Evolutionary conservation across 1,284 basidiomycete species (phyloP).

Genomic region (Apiotrichum siamense): DNA sequence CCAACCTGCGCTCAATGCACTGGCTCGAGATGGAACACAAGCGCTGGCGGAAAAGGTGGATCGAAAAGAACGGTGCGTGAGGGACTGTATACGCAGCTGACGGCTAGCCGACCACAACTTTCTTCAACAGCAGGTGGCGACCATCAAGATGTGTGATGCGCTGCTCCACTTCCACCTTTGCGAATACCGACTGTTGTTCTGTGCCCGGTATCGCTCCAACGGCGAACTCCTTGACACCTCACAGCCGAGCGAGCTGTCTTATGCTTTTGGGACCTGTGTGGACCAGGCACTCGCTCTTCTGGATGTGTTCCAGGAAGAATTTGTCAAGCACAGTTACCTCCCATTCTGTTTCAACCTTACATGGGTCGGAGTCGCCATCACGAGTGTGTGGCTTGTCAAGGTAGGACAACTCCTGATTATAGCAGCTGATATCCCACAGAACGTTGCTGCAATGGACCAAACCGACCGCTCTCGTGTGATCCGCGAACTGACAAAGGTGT

Average conservation of each 20-base stretch:
- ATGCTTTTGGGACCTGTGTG: slow-evolving; percentile 20
- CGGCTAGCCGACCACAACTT: slow-evolving; percentile 17
- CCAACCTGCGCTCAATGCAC: slow-evolving; percentile 25
- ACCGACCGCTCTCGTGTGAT: slow-evolving; percentile 20
- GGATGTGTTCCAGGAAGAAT: slow-evolving; percentile 22
- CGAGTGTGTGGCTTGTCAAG: slow-evolving; percentile 27
- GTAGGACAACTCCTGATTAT: not conserved
- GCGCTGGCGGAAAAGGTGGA: slow-evolving; percentile 28
- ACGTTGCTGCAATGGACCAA: slow-evolving; percentile 23
- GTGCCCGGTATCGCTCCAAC: slow-evolving; percentile 15
- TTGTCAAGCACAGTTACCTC: slow-evolving; percentile 21
- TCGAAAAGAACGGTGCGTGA: slow-evolving; percentile 23
- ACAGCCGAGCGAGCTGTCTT: slow-evolving; percentile 14
- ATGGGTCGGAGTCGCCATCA: slow-evolving; percentile 25
- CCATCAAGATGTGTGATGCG: slow-evolving; percentile 18
- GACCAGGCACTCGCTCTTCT: slow-evolving; percentile 21
- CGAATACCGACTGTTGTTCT: slow-evolving; percentile 26
- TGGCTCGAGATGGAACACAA: slow-evolving; percentile 27
- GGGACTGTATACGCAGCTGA: not conserved
- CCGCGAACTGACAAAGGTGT: slow-evolving; percentile 13
- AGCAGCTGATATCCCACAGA: slow-evolving; percentile 17
- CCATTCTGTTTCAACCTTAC: slow-evolving; percentile 23
- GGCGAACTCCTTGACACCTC: slow-evolving; percentile 15
- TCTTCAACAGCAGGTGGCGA: slow-evolving; percentile 17
- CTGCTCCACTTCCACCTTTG: slow-evolving; percentile 26